Evolutionary conservation across 139 green algal species (phyloP), one percentile per base, ranked within the genome.

Genomic region (Chlorella sorokiniana): DNA sequence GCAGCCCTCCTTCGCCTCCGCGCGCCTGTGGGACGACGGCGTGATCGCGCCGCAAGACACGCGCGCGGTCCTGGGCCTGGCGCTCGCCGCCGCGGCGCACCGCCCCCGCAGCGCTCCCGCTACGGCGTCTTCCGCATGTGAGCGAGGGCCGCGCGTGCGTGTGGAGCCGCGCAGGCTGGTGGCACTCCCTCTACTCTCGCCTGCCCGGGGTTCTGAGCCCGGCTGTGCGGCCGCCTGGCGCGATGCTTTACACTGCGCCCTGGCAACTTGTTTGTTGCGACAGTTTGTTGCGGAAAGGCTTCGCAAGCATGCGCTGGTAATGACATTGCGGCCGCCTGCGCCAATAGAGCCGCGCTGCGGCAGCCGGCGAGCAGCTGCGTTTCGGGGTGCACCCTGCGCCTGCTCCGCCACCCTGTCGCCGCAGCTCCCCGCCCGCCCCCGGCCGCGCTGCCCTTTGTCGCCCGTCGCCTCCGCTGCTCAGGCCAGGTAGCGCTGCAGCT

Each of bases 21-120:
- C 95, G 7, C 83, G 95, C 29, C 87, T 98, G 69, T 98, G 95
- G 95, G 95, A 98, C 79, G 95, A 98, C 78, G 95, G 95, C 22
- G 90, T 97, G 35, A 97, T 98, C 48, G 92, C 95, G 75, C 95
- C 95, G 33, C 91, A 87, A 33, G 95, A 98, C 48, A 64, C 33
- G 33, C 61, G 61, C 27, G 37, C 6, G 7, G 94, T 98, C 71
- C 84, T 98, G 65, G 90, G 90, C 18, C 82, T 98, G 48, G 83
- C 80, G 40, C 81, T 98, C 25, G 89, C 83, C 3, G 93, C 95
- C 0, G 90, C 93, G 1, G 40, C 87, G 41, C 81, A 92, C 59
- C 37, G 69, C 41, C 35, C 1, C n/a, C 65, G 9, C 1, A 8
- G 16, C 33, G n/a, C 16, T 67, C 64, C 4, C 29, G 41, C 48